Percentiles rank a stretch among this genome's conserved stretches.
These are phyloP conservation scores for Clitocybe nebularis DNA, from an alignment of 1,284 basidiomycete species.

Conservation along the genomic window DNA sequence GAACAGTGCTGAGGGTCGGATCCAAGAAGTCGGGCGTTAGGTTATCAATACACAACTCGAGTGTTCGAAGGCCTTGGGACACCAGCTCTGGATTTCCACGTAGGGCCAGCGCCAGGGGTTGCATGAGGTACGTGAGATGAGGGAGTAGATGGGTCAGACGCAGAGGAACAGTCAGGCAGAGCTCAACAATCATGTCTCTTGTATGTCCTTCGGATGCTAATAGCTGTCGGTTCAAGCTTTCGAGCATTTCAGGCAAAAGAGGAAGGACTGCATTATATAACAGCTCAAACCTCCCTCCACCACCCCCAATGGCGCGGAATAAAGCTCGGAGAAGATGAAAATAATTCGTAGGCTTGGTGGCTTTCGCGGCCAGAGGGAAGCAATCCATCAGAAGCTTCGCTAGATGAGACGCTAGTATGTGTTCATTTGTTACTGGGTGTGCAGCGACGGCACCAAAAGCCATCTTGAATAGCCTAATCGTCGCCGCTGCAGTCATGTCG, in stretches of 20 bases:
- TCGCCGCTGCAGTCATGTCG: slow-evolving; percentile 75
- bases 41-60: slow-evolving; percentile 99
- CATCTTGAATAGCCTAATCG: slow-evolving; percentile 94
- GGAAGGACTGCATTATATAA: slow-evolving; percentile 97
- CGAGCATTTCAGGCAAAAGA: slow-evolving; percentile 94
- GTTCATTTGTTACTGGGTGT: slow-evolving; percentile 82
- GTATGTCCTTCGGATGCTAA: slow-evolving; percentile 73
- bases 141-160: slow-evolving; percentile 95
- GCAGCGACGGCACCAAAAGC: slow-evolving; percentile 88
- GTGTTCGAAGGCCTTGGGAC: slow-evolving; percentile 92
- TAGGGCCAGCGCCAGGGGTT: slow-evolving; percentile 90
- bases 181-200: slow-evolving; percentile 92
- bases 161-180: slow-evolving; percentile 95
- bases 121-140: slow-evolving; percentile 95
- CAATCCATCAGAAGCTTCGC: slow-evolving; percentile 96
- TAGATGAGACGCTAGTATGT: slow-evolving; percentile 89
- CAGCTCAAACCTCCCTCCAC: slow-evolving; percentile 90
- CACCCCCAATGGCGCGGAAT: slow-evolving; percentile 95
- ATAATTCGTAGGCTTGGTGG: slow-evolving; percentile 89
- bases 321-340: slow-evolving; percentile 92
- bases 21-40: slow-evolving; percentile 98
- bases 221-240: slow-evolving; percentile 91
- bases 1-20: slow-evolving; percentile 90
- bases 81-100: slow-evolving; percentile 88
- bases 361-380: slow-evolving; percentile 91